phyloP scores from a whole-genome alignment of 1,284 basidiomycete genomes.

The Caloboletus firmus region DNA sequence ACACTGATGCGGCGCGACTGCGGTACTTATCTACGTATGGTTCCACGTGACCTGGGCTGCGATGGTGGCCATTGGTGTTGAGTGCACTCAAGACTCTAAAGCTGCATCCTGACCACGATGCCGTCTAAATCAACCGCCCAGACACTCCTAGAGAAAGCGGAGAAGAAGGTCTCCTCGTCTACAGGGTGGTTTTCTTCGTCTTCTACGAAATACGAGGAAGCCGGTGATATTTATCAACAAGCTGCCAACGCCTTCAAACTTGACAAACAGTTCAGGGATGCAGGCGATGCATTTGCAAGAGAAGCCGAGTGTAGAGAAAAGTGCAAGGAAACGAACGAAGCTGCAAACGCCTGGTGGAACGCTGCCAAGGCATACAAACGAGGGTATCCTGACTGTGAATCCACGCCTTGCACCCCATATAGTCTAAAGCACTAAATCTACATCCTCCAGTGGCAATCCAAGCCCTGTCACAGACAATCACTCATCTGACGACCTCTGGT shows the following conservation, averaged over 20 bases:
- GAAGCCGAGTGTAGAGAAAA: constrained; percentile 92
- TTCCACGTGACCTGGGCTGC: constrained; percentile 23
- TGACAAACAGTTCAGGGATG: constrained; percentile 88
- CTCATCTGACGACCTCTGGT: constrained; percentile 80
- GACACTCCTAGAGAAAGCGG: constrained; percentile 77
- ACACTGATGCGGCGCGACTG: background rate
- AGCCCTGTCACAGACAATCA: constrained; percentile 85
- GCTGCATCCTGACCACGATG: constrained; percentile 36
- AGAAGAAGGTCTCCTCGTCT: constrained; percentile 87
- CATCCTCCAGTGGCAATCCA: constrained; percentile 77
- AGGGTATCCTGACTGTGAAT: constrained; percentile 73
- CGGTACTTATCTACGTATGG: background rate
- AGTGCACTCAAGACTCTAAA: background rate
- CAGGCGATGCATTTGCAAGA: constrained; percentile 83
- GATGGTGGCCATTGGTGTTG: too few species aligned
- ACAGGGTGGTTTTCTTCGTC: constrained; percentile 85
- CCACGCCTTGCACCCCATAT: background rate
- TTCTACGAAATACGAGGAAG: constrained; percentile 85
- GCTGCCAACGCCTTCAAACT: constrained; percentile 96
- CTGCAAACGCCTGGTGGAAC: constrained; percentile 97
- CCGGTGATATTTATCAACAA: constrained; percentile 91
- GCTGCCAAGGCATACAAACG: constrained; percentile 94
- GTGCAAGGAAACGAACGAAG: constrained; percentile 84
- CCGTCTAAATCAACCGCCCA: constrained; percentile 53
- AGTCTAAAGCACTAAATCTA: constrained; percentile 16